A percentile compares a stretch with the other conserved stretches of the same genome.
Evolutionary conservation across 1,139 yeast genomes (phyloP).

Genomic region (Pichia sp.): DNA sequence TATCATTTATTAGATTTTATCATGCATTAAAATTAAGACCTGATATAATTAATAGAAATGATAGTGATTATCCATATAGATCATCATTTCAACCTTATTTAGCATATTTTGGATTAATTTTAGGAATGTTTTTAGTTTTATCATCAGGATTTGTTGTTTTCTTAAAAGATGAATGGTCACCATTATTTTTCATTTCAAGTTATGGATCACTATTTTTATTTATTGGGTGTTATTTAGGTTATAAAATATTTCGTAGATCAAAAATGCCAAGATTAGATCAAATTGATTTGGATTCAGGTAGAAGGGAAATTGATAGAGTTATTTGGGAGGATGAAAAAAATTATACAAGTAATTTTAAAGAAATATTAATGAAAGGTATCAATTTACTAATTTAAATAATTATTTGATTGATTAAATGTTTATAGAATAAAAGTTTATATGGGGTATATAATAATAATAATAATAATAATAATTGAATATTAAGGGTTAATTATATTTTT

Average conservation of each 20-base stretch:
- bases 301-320: conserved; percentile 65
- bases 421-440: background rate
- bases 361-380: conserved; percentile 22
- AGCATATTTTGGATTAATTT: conserved; percentile 61
- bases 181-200: conserved; percentile 57
- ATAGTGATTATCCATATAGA: conserved; percentile 65
- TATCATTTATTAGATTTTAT: conserved; percentile 65
- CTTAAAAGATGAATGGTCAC: conserved; percentile 54
- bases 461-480: too few species aligned
- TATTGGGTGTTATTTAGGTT: conserved; percentile 46
- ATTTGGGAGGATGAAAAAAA: conserved; percentile 61
- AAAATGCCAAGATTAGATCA: conserved; percentile 56
- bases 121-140: conserved; percentile 49
- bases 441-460: too few species aligned
- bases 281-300: conserved; percentile 70
- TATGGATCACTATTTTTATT: conserved; percentile 61
- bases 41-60: conserved; percentile 57
- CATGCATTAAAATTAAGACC: conserved; percentile 62
- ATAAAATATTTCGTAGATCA: conserved; percentile 51
- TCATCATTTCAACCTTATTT: conserved; percentile 74
- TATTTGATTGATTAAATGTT: background rate
- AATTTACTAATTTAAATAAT: conserved; percentile 19
- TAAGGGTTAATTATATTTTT: background rate
- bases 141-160: conserved; percentile 70
- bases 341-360: conserved; percentile 30